Conservation (phyloP, 768 basidiomycete species). For the Fomitopsis serialis region DNA sequence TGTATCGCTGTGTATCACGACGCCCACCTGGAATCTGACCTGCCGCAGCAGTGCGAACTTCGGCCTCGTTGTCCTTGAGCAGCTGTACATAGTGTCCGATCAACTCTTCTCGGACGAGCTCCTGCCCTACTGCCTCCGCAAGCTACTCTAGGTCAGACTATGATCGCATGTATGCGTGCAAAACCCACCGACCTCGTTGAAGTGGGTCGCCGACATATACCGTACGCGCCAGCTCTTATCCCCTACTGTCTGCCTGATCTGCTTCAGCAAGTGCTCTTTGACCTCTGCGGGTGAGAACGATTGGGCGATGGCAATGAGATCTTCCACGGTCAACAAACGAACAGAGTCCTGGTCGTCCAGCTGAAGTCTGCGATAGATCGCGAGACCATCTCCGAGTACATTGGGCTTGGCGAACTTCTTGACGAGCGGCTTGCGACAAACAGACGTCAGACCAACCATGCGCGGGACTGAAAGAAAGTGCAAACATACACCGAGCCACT, state of each 20-base stretch:
- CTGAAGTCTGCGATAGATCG: slow-evolving; percentile 90
- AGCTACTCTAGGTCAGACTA: slow-evolving; percentile 43
- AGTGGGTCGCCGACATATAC: slow-evolving; percentile 97
- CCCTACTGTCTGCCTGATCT: slow-evolving; percentile 80
- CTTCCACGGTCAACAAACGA: slow-evolving; percentile 89
- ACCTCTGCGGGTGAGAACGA: slow-evolving; percentile 84
- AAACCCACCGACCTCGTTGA: slow-evolving; percentile 69
- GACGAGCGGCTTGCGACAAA: slow-evolving; percentile 58
- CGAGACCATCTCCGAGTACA: slow-evolving; percentile 81
- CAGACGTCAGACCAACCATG: not conserved
- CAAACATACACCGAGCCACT: slow-evolving; percentile 85
- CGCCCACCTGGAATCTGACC: slow-evolving; percentile 89
- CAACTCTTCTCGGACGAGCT: slow-evolving; percentile 89
- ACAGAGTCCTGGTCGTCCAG: slow-evolving; percentile 98
- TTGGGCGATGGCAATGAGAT: slow-evolving; percentile 87
- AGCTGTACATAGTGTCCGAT: slow-evolving; percentile 90
- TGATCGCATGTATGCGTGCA: not conserved
- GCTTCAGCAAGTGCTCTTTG: slow-evolving; percentile 82
- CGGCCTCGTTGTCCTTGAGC: slow-evolving; percentile 97
- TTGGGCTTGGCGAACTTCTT: slow-evolving; percentile 76
- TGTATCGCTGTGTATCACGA: not conserved
- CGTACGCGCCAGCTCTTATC: slow-evolving; percentile 99
- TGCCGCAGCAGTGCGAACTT: slow-evolving; percentile 93
- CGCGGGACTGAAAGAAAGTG: not conserved
- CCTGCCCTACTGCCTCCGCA: slow-evolving; percentile 84